Base-by-base conservation (phyloP, 2,329 filamentous ascomycete species). In the Pseudogymnoascus sp. region DNA sequence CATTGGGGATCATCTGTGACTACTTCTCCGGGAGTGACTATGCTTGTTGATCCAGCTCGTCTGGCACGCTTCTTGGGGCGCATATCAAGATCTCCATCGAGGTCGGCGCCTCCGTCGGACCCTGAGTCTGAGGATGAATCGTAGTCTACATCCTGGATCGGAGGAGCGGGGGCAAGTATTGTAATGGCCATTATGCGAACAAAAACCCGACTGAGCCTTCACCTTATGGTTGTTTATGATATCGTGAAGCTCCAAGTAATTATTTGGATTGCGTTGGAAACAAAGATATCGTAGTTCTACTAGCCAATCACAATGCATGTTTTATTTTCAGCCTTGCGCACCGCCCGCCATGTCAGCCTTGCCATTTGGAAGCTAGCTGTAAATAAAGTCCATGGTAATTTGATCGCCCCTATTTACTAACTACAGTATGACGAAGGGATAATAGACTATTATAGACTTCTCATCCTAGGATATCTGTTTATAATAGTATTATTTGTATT, bases 1-100 rank as follows among this genome's bases (percentile, higher is more conserved):
- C 91, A 97, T 80, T 97, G 92, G n/a, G 91, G 84, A 76, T 97
- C 92, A 67, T 88, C 84, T 10, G 93, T 97, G 70, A 97, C 90
- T 65, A 89, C 78, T 73, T 96, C 90, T 71, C 93, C 95, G 0
- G 93, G 93, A 0, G 93, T 96, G 69, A 96, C 88, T 68, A 97
- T 89, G 37, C 82, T 78, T 70, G 77, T 66, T 14, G 64, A 70
- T 62, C 70, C 71, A 62, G 68, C 69, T 60, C 71, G 71, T 60
- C 73, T 70, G 36, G 75, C 73, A 62, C 77, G 75, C 69, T 79
- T 79, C 44, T 74, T 64, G 12, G 75, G 75, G 53, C 75, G 72
- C 78, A 82, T 82, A 61, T 77, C 71, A 60, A 79, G 37, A 56
- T 73, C 69, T 62, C 69, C 68, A 62, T 71, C 66, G 18, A 75